Evolutionary conservation across 2,329 filamentous ascomycete genomes (phyloP).

Genomic region (Apiospora malaysiana): DNA sequence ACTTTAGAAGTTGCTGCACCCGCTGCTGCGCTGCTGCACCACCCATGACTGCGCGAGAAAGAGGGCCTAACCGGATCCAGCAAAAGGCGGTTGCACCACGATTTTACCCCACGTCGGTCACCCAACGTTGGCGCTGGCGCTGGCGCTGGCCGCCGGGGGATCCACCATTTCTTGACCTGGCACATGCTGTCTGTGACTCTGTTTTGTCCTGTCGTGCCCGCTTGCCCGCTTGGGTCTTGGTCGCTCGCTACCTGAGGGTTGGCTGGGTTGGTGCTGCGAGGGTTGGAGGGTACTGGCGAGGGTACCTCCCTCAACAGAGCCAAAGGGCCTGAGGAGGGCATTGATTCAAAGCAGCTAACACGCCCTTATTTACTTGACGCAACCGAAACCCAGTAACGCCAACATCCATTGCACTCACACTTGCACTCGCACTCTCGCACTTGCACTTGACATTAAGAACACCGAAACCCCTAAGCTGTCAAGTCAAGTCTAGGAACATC

Average conservation of each 20-base stretch:
- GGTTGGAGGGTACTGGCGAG: too few relatives aligned
- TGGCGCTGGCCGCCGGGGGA: neutral
- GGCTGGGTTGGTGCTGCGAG: too few relatives aligned
- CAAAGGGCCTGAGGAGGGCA: neutral
- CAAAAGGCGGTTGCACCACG: constrained; percentile 2
- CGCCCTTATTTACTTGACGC: constrained; percentile 17
- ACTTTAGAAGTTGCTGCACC: too few relatives aligned
- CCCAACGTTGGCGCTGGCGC: constrained; percentile 12
- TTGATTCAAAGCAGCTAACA: constrained; percentile 13
- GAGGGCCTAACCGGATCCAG: neutral
- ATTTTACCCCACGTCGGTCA: constrained; percentile 19
- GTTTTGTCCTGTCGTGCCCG: neutral
- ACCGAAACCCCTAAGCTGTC: constrained; percentile 8
- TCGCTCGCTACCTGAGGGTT: too few relatives aligned
- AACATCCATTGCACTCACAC: too few relatives aligned
- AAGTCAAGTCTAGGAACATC: constrained; percentile 7
- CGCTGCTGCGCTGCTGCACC: too few relatives aligned
- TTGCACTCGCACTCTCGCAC: too few relatives aligned
- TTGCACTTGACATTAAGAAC: neutral
- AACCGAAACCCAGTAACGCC: constrained; percentile 14
- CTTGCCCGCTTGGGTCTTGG: neutral
- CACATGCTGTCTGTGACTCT: constrained; percentile 5
- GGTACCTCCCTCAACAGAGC: too few relatives aligned
- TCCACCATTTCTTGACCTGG: neutral
- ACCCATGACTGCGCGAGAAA: too few relatives aligned